Evolutionary conservation across 2,329 filamentous ascomycete genomes (phyloP), one percentile per base, ranked within the genome.

Genomic region (Metarhizium sp.): DNA sequence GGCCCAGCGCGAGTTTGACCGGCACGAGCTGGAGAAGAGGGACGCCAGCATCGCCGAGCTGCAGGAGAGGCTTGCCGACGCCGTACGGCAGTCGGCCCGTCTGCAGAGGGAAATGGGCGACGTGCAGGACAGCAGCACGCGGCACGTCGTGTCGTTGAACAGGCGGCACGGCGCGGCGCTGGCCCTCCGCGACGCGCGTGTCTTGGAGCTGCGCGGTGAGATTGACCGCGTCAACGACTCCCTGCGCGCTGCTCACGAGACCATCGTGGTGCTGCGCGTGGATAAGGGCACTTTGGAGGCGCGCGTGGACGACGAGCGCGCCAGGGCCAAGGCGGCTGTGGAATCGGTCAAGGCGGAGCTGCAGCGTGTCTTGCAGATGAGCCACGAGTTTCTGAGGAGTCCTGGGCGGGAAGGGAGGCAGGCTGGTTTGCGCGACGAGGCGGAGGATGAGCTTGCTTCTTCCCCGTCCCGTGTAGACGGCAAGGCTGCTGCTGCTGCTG

Each of bases 271-370:
- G 25, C 25, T 25, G 25, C 25, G 25, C 25, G 25, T 25, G 25
- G 25, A 25, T 4, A 25, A 25, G 25, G 25, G 25, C 25, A 66
- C 66, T 0, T 58, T 82, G 30, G 61, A 64, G 54, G 61, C 60
- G 0, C 61, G 66, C 29, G 63, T 74, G 18, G 71, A 68, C 4
- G 68, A 69, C 16, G 76, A 76, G 62, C 64, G 65, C 60, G 58
- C 53, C 5, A 68, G 69, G 16, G 76, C 77, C 2, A 71, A 69
- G 62, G 67, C 64, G 5, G 75, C 75, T 0, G 72, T 83, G 2
- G 73, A 78, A 10, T 66, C 69, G 6, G 76, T 84, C 72, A 75
- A 74, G 66, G 73, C 66, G 1, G 78, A 83, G 68, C 66, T 84
- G 36, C 74, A 75, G 60, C 62, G 74, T 4, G 76, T 78, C 0